Base-by-base conservation (phyloP, 192 early-diverging fungal genomes). In the Coemansia sp. region DNA sequence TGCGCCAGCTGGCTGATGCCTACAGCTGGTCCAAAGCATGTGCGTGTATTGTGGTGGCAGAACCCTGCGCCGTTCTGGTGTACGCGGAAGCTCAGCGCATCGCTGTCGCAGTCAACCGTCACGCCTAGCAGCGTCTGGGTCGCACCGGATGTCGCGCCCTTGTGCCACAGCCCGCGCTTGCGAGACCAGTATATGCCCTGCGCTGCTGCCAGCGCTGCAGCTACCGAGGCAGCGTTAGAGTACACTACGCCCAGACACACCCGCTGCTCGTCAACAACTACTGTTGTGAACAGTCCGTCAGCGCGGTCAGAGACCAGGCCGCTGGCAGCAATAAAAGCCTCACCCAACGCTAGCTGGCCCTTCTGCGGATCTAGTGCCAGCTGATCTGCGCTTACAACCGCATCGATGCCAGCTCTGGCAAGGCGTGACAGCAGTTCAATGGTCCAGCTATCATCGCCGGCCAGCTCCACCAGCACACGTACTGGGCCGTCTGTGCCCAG, bases 101-200 rank as follows among this genome's bases (percentile, higher is more conserved):
- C 97, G 5, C 75, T 63, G 78, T 99, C 97, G 67, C 97, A 99
- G 75, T 99, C 97, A 47, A 86, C 68, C n/a, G 86, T 68, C 46
- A 98, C 79, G 26, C 83, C 84, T 31, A 90, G 65, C 56, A 99
- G 82, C 31, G 84, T 81, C 75, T 99, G 97, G n/a, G 90, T 92
- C 4, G 97, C 90, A 34, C 95, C 96, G 1, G 96, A 98, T 1
- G 97, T 93, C 42, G 87, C 81, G 9, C 97, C 97, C 78, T 99
- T 99, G 74, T 93, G 87, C 97, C 97, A 99, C 11, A 99, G 82
- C 19, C 94, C 94, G 46, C 94, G 85, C 12, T 65, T 75, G 49
- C 97, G 84, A 34, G 91, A 93, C 74, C 93, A 90, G 83, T 97
- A 99, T 10, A 97, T 94, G n/a, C 97, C 97, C 49, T 85, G 74